Evolutionary conservation across 805 yeast species (phyloP).

Genomic region (Schizosaccharomyces lindneri): DNA sequence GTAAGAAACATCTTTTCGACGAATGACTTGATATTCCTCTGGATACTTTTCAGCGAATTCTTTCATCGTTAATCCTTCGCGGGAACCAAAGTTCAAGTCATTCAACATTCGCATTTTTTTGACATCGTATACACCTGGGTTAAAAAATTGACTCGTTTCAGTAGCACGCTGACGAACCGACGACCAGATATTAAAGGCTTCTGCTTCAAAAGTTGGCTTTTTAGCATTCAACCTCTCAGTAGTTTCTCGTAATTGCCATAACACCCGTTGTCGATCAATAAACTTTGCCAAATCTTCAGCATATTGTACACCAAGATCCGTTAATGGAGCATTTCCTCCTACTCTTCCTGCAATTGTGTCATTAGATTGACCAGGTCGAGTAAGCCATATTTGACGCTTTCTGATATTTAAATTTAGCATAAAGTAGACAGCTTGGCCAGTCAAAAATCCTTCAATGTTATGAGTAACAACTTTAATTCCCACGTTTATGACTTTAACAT

Average conservation of each 20-base stretch:
- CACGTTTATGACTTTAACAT: slow-evolving; percentile 68
- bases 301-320: slow-evolving; percentile 63
- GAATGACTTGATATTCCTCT: slow-evolving; percentile 85
- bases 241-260: background rate
- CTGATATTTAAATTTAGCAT: slow-evolving; percentile 87
- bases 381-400: slow-evolving; percentile 77
- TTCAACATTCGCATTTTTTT: slow-evolving; percentile 85
- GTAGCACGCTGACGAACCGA: slow-evolving; percentile 77
- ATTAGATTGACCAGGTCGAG: slow-evolving; percentile 86
- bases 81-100: slow-evolving; percentile 89
- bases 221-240: background rate
- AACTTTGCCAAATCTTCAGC: slow-evolving; percentile 59
- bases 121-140: slow-evolving; percentile 71
- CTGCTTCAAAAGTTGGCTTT: slow-evolving; percentile 6
- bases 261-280: slow-evolving; percentile 23
- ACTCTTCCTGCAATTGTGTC: slow-evolving; percentile 83
- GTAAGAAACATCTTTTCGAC: slow-evolving; percentile 78
- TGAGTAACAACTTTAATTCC: slow-evolving; percentile 74
- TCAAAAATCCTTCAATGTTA: slow-evolving; percentile 65
- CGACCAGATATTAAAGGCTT: slow-evolving; percentile 82
- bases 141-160: slow-evolving; percentile 72
- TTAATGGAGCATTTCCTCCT: slow-evolving; percentile 79
- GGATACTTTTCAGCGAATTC: slow-evolving; percentile 70
- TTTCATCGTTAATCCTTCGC: slow-evolving; percentile 91
- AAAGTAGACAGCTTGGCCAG: slow-evolving; percentile 79